These are phyloP conservation scores for Cenococcum geophilum DNA, from an alignment of 495 filamentous ascomycete species.

Conservation along the genomic window DNA sequence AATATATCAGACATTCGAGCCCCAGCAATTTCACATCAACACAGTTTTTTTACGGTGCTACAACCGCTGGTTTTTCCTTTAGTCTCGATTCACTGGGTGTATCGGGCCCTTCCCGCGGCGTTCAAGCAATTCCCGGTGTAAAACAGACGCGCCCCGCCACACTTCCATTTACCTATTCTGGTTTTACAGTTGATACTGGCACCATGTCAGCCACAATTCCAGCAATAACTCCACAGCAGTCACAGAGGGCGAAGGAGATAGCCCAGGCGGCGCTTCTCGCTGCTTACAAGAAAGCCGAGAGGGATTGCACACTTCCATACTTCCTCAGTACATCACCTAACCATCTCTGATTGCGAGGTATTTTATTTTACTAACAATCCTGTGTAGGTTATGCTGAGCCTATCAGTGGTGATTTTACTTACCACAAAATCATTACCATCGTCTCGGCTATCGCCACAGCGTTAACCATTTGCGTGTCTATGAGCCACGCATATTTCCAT, in stretches of 20 bases:
- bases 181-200: background rate
- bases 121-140: too few species aligned
- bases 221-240: too few species aligned
- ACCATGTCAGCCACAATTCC: background rate
- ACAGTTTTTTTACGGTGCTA: background rate
- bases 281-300: constrained; percentile 3
- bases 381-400: background rate
- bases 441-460: constrained; percentile 3
- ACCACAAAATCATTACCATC: constrained; percentile 13
- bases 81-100: background rate
- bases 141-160: too few species aligned
- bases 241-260: background rate
- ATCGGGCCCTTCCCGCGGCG: too few species aligned
- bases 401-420: constrained; percentile 1
- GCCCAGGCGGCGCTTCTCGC: background rate
- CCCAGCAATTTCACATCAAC: background rate
- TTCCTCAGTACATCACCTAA: background rate
- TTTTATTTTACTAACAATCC: background rate
- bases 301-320: background rate
- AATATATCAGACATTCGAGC: background rate
- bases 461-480: background rate
- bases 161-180: too few species aligned
- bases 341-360: background rate
- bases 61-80: background rate
- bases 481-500: constrained; percentile 9